phyloP scores from a whole-genome alignment of 163 green algal genomes.

The Volvox carteri region DNA sequence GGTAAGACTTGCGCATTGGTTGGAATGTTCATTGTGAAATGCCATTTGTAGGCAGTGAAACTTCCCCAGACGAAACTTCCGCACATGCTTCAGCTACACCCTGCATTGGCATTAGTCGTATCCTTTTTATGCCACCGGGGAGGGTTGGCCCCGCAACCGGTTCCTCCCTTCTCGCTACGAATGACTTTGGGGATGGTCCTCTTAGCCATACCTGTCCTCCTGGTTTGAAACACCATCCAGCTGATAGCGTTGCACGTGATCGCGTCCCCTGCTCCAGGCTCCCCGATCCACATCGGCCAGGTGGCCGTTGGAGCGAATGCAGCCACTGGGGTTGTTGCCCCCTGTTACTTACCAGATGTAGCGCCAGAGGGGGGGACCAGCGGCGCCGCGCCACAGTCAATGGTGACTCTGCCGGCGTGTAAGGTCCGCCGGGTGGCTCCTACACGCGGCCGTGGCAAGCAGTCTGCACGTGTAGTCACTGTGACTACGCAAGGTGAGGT shows the following conservation, averaged over 20 bases:
- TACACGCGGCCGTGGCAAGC: constrained; percentile 20
- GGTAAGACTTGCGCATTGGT: neutral
- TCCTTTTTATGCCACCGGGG: neutral
- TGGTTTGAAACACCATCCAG: too few relatives aligned
- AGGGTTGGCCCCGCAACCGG: too few relatives aligned
- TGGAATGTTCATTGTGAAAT: neutral
- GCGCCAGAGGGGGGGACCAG: neutral
- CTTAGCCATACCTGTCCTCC: too few relatives aligned
- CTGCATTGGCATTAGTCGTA: too few relatives aligned
- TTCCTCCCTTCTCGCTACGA: neutral
- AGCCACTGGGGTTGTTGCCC: neutral
- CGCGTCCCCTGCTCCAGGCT: constrained; percentile 20
- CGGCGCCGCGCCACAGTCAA: neutral
- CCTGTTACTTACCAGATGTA: neutral
- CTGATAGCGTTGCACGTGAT: too few relatives aligned
- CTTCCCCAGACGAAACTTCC: too few relatives aligned
- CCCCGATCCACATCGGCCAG: constrained; percentile 18
- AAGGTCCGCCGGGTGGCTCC: constrained; percentile 25
- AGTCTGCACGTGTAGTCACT: constrained; percentile 27
- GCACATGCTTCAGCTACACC: too few relatives aligned
- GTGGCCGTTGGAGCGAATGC: neutral
- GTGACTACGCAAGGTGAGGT: constrained; percentile 39
- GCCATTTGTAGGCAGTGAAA: neutral
- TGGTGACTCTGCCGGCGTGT: constrained; percentile 13
- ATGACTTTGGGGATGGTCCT: neutral